phyloP scores from a whole-genome alignment of 441 rosid genomes.

The Hura crepitans region DNA sequence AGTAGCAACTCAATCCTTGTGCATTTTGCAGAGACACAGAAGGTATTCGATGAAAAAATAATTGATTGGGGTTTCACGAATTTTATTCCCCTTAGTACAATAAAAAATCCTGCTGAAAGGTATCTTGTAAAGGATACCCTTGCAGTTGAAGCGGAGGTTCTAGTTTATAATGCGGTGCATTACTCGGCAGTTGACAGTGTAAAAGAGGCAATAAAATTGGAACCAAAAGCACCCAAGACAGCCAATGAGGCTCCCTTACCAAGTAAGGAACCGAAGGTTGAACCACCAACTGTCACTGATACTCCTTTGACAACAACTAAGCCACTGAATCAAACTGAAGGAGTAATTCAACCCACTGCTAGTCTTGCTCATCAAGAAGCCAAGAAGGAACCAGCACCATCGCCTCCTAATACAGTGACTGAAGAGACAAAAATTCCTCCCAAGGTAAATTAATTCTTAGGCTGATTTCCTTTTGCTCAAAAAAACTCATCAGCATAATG shows the following conservation, averaged over 20 bases:
- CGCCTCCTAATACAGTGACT: background rate
- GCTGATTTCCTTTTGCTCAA: too few relatives aligned
- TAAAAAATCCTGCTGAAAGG: constrained; percentile 4
- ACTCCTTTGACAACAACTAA: constrained; percentile 1
- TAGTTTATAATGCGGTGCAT: background rate
- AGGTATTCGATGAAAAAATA: background rate
- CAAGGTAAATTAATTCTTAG: background rate
- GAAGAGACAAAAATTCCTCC: background rate
- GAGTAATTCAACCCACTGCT: background rate
- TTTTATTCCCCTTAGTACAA: constrained; percentile 13
- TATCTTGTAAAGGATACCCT: constrained; percentile 8
- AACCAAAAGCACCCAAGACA: background rate
- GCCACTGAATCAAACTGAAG: background rate
- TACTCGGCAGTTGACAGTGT: background rate
- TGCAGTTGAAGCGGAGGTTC: constrained; percentile 10
- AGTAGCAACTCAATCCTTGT: background rate
- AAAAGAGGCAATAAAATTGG: background rate
- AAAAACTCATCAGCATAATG: too few relatives aligned
- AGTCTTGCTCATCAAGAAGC: background rate
- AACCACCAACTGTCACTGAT: background rate
- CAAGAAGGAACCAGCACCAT: background rate
- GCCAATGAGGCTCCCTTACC: background rate
- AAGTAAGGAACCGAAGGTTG: background rate
- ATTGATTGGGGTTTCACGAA: background rate
- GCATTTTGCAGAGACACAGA: background rate